Conservation (phyloP, 768 basidiomycete genomes). For the Agaricus sinodeliciosus region DNA sequence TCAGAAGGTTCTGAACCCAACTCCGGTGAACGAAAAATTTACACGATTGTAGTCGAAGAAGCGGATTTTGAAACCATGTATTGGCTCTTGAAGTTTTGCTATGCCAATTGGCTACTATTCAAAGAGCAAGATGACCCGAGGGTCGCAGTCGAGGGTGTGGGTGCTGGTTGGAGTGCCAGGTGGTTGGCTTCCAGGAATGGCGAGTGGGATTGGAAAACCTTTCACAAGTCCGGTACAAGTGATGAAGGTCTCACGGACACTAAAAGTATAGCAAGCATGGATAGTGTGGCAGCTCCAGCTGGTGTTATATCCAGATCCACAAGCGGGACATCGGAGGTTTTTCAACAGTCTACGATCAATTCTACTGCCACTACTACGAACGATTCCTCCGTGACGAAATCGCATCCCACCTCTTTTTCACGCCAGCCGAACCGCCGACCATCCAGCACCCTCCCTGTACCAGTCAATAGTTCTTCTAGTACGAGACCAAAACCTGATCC, state of each 20-base stretch:
- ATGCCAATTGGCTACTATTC: constrained; percentile 71
- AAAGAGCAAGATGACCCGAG: constrained; percentile 64
- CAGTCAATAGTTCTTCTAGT: constrained; percentile 17
- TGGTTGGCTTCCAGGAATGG: constrained; percentile 42
- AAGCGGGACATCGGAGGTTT: constrained; percentile 24
- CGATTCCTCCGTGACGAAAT: constrained; percentile 9
- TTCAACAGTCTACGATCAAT: constrained; percentile 16
- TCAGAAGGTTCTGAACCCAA: constrained; percentile 40
- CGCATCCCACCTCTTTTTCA: constrained; percentile 3
- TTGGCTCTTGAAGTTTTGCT: constrained; percentile 73
- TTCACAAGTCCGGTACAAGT: constrained; percentile 30
- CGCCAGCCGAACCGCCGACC: constrained; percentile 17
- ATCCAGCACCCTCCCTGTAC: constrained; percentile 17
- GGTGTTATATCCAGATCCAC: constrained; percentile 23
- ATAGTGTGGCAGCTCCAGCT: constrained; percentile 28
- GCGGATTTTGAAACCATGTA: constrained; percentile 74
- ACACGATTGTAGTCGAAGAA: constrained; percentile 69
- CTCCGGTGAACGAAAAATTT: constrained; percentile 47
- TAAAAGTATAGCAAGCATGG: constrained; percentile 46
- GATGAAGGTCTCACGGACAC: constrained; percentile 32
- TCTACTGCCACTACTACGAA: constrained; percentile 19
- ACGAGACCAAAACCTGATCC: constrained; percentile 34
- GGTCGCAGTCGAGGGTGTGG: constrained; percentile 58
- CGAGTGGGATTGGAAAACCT: constrained; percentile 71
- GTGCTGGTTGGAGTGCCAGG: constrained; percentile 58